Percentiles rank a stretch among this genome's conserved stretches.
Evolutionary conservation across 345 rosid species (phyloP).

Genomic region (Gossypium mustelinum): DNA sequence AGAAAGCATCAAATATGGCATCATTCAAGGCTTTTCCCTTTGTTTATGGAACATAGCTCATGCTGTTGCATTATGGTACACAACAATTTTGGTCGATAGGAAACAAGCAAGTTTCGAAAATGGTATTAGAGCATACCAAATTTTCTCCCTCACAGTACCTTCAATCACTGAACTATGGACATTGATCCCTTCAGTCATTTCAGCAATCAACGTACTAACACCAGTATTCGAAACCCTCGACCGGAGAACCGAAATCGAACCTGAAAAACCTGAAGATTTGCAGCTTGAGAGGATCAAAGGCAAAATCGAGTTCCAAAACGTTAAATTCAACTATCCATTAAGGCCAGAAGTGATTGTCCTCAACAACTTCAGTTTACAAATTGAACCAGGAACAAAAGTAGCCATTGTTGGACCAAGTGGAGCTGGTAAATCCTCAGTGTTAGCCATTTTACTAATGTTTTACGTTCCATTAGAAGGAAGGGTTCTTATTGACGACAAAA

Average conservation of each 20-base stretch:
- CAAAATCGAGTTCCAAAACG: slow-evolving; percentile 37
- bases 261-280: slow-evolving; percentile 31
- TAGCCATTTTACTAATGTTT: slow-evolving; percentile 52
- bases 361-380: slow-evolving; percentile 39
- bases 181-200: slow-evolving; percentile 47
- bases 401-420: slow-evolving; percentile 65
- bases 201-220: slow-evolving; percentile 45
- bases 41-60: slow-evolving; percentile 73
- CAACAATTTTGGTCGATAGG: slow-evolving; percentile 32
- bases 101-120: slow-evolving; percentile 39
- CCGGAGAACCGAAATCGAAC: slow-evolving; percentile 46
- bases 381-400: slow-evolving; percentile 44
- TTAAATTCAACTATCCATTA: slow-evolving; percentile 49
- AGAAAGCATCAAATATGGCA: slow-evolving; percentile 49
- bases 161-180: slow-evolving; percentile 74
- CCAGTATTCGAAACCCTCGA: slow-evolving; percentile 57
- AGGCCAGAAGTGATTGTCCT: slow-evolving; percentile 55
- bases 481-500: slow-evolving; percentile 37
- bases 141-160: slow-evolving; percentile 67
- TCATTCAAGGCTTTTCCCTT: slow-evolving; percentile 58
- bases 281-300: slow-evolving; percentile 28
- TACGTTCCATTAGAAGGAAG: slow-evolving; percentile 40
- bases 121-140: slow-evolving; percentile 58
- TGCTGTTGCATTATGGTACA: slow-evolving; percentile 66
- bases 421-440: slow-evolving; percentile 58